phyloP scores from a whole-genome alignment of 257 asterid genomes.

The Jaltomata sinuosa region DNA sequence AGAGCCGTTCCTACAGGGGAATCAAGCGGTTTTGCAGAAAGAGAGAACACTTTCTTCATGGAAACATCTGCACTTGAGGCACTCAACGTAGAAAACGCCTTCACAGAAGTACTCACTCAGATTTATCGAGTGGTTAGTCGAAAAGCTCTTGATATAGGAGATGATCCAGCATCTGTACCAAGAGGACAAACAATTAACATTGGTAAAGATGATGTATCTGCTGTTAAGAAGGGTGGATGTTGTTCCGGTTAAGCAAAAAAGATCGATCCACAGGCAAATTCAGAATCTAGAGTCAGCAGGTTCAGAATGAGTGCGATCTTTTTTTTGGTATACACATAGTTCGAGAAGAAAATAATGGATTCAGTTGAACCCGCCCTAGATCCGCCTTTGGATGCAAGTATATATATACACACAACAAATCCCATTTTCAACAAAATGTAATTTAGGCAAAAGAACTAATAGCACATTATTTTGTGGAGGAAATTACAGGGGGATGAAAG shows the following conservation, averaged over 20 bases:
- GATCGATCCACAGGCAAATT: background rate
- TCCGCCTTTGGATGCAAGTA: background rate
- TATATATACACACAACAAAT: background rate
- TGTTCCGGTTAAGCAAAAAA: slow-evolving; percentile 42
- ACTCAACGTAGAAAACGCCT: slow-evolving; percentile 62
- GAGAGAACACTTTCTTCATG: slow-evolving; percentile 64
- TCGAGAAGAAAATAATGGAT: background rate
- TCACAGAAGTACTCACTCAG: slow-evolving; percentile 70
- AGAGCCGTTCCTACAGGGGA: slow-evolving; percentile 52
- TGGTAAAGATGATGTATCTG: no score
- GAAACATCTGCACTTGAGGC: slow-evolving; percentile 82
- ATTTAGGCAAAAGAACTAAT: background rate
- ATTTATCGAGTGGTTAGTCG: slow-evolving; percentile 59
- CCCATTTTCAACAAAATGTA: background rate
- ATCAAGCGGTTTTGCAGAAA: slow-evolving; percentile 54
- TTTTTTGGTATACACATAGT: background rate
- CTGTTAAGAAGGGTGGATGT: slow-evolving; percentile 61
- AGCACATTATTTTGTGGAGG: background rate
- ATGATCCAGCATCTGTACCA: slow-evolving; percentile 64
- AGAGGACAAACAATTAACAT: no score
- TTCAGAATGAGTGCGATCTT: background rate
- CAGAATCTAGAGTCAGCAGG: background rate
- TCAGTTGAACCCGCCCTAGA: background rate
- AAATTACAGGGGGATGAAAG: background rate
- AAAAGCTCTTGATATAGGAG: slow-evolving; percentile 65